Evolutionary conservation across 2,329 filamentous ascomycete species (phyloP).

Genomic region (Cordyceps cicadae): DNA sequence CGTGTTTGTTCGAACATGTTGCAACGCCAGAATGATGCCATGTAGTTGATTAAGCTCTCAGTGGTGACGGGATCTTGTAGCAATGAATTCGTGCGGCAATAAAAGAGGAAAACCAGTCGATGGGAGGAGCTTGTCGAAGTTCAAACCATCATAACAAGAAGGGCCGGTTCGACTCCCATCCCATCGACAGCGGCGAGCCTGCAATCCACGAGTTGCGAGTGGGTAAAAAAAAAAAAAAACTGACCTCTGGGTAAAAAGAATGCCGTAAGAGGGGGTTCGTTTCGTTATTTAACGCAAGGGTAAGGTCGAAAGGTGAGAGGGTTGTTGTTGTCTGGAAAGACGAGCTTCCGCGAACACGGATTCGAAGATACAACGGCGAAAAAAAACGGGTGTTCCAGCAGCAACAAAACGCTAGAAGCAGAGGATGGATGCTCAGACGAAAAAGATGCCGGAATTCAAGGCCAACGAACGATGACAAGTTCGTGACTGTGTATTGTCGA

Average conservation of each 20-base stretch:
- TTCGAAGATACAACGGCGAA: neutral
- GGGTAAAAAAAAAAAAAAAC: neutral
- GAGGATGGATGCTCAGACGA: constrained; percentile 22
- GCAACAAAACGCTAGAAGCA: constrained; percentile 20
- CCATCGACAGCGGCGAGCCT: neutral
- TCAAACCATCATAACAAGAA: constrained; percentile 10
- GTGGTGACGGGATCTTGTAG: no score
- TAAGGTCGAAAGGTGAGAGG: constrained; percentile 13
- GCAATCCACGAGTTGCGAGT: neutral
- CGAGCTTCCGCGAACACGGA: constrained; percentile 12
- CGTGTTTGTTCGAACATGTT: no score
- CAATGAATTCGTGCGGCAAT: no score
- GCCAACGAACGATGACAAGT: constrained; percentile 22
- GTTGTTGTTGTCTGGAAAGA: constrained; percentile 13
- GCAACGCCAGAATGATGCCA: no score
- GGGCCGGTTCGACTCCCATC: neutral
- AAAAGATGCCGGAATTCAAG: constrained; percentile 22
- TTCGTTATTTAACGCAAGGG: neutral
- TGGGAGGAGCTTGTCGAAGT: neutral
- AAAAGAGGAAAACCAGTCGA: no score
- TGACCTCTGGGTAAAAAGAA: constrained; percentile 15
- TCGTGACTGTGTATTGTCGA: constrained; percentile 9
- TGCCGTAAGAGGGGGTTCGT: constrained; percentile 3
- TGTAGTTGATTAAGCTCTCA: no score
- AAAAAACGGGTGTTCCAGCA: constrained; percentile 8